Conservation (phyloP, 768 basidiomycete species). For the Lactarius indigo region DNA sequence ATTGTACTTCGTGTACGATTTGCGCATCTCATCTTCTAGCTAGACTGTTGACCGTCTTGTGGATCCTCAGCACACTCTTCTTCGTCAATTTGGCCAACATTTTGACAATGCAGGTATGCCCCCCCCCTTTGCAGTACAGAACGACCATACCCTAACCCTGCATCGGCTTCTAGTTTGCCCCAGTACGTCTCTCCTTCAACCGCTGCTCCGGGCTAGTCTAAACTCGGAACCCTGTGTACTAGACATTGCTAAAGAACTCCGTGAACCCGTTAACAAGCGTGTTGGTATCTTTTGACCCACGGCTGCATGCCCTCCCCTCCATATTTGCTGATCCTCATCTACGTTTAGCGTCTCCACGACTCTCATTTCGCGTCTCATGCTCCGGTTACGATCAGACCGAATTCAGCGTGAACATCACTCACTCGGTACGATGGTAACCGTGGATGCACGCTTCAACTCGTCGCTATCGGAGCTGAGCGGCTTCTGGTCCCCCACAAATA, state of each 20-base stretch:
- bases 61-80: background rate
- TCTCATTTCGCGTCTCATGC: slow-evolving; percentile 5
- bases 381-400: background rate
- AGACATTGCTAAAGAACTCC: background rate
- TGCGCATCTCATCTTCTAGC: background rate
- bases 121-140: background rate
- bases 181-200: background rate
- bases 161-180: background rate
- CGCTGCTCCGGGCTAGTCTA: background rate
- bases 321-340: background rate
- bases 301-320: too few species aligned
- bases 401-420: background rate
- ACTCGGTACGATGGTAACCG: background rate
- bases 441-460: background rate
- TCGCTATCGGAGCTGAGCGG: background rate
- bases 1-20: slow-evolving; percentile 1
- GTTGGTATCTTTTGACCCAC: background rate
- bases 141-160: background rate
- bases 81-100: slow-evolving; percentile 4
- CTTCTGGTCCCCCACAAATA: background rate
- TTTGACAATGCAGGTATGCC: background rate
- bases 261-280: background rate
- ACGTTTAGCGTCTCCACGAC: background rate
- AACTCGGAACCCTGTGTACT: background rate
- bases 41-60: background rate